Conservation (phyloP, 75 land plant species). For the Picea sitchensis region DNA sequence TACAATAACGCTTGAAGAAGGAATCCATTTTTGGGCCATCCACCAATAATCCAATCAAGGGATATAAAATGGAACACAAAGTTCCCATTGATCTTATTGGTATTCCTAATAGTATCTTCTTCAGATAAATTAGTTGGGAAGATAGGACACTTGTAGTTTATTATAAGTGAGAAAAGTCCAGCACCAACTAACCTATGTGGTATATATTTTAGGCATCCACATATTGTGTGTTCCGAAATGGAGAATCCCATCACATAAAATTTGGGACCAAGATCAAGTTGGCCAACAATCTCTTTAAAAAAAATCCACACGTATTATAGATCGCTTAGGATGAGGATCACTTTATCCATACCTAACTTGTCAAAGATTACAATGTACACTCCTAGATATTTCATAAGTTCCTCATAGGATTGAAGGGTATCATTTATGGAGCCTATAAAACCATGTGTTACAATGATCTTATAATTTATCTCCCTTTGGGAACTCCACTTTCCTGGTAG, state of each 20-base stretch:
- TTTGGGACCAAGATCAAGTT: conserved; percentile 44
- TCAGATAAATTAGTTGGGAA: too few species aligned
- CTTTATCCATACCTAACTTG: conserved; percentile 85
- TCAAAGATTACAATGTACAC: conserved; percentile 55
- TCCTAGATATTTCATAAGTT: conserved; percentile 45
- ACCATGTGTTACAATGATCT: conserved; percentile 60
- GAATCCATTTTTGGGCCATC: too few species aligned
- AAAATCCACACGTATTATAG: conserved; percentile 31
- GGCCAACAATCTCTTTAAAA: conserved; percentile 69
- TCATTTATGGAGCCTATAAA: conserved; percentile 34
- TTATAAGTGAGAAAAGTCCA: too few species aligned
- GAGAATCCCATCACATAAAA: conserved; percentile 67
- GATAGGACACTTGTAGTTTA: too few species aligned
- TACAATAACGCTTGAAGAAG: too few species aligned
- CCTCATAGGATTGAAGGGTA: conserved; percentile 29
- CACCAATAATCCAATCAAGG: too few species aligned
- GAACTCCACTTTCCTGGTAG: conserved; percentile 64
- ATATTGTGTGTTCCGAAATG: conserved; percentile 40
- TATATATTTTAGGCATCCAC: conserved; percentile 63
- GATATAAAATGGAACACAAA: too few species aligned
- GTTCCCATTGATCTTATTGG: too few species aligned
- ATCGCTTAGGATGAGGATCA: conserved; percentile 57
- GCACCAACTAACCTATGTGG: conserved; percentile 42
- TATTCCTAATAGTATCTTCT: too few species aligned
- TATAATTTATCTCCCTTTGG: conserved; percentile 38